These are phyloP conservation scores for Papiliotrema fonsecae DNA, from an alignment of 1,284 basidiomycete genomes.

Conservation along the genomic window DNA sequence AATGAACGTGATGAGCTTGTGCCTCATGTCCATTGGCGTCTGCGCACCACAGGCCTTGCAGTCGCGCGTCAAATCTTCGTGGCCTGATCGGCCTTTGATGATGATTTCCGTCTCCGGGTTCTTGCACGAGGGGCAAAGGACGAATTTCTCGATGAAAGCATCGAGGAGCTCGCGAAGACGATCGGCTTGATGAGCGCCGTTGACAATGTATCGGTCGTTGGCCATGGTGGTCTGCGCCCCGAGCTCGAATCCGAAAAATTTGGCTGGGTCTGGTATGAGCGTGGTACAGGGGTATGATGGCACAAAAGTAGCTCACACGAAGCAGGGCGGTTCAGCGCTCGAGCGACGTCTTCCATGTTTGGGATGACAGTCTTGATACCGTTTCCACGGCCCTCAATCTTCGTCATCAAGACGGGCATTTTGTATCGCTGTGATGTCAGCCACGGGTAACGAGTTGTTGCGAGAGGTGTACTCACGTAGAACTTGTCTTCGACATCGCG, in stretches of 20 bases:
- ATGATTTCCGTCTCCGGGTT: conserved; percentile 98
- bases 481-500: conserved; percentile 85
- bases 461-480: conserved; percentile 43
- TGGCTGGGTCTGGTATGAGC: conserved; percentile 72
- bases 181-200: conserved; percentile 88
- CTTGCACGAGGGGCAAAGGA: conserved; percentile 96
- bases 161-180: conserved; percentile 95
- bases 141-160: conserved; percentile 95
- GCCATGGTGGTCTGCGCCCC: conserved; percentile 96
- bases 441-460: not conserved
- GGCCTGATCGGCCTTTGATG: conserved; percentile 63
- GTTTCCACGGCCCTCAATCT: conserved; percentile 98
- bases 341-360: conserved; percentile 98
- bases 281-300: not conserved
- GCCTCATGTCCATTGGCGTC: conserved; percentile 90
- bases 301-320: conserved; percentile 52
- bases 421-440: conserved; percentile 46
- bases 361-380: conserved; percentile 99
- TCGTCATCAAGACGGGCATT: conserved; percentile 92
- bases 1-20: conserved; percentile 95
- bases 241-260: conserved; percentile 98
- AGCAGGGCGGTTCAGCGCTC: conserved; percentile 89
- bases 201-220: conserved; percentile 97
- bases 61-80: conserved; percentile 85
- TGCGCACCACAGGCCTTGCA: conserved; percentile 98